phyloP scores from a whole-genome alignment of 257 asterid species.

The Solanum clarkiae region DNA sequence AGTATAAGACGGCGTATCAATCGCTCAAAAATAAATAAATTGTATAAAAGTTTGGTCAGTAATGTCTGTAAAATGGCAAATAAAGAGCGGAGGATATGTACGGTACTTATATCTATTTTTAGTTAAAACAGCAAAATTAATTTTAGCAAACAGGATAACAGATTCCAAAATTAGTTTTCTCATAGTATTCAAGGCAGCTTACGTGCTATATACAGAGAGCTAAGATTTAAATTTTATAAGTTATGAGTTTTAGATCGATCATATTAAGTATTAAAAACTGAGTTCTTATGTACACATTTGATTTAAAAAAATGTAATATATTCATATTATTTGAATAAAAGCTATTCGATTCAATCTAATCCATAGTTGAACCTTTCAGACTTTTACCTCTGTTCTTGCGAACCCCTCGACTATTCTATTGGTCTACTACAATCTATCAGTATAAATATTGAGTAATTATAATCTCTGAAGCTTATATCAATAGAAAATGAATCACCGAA shows the following conservation, averaged over 20 bases:
- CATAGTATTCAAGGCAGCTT: background rate
- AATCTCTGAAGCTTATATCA: too few species aligned
- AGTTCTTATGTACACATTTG: background rate
- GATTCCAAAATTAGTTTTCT: background rate
- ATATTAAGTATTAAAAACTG: too few species aligned
- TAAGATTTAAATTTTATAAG: too few species aligned
- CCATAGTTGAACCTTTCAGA: accelerated
- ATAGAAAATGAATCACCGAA: too few species aligned
- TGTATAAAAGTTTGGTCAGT: background rate
- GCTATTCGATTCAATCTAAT: background rate
- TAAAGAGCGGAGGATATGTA: background rate
- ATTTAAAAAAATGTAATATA: accelerated
- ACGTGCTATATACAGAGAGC: background rate
- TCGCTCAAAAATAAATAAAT: background rate
- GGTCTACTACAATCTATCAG: background rate
- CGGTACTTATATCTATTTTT: background rate
- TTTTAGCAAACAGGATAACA: too few species aligned
- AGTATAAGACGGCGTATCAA: background rate
- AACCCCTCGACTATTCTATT: background rate
- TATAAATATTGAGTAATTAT: too few species aligned
- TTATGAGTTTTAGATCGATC: too few species aligned
- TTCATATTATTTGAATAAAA: background rate
- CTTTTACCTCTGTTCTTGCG: background rate
- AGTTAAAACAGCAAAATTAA: background rate
- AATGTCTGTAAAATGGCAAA: background rate